A percentile compares a stretch with the other conserved stretches of the same genome.
Evolutionary conservation across 169 alveolate genomes (phyloP).

Genomic region (Cryptosporidium sp.): DNA sequence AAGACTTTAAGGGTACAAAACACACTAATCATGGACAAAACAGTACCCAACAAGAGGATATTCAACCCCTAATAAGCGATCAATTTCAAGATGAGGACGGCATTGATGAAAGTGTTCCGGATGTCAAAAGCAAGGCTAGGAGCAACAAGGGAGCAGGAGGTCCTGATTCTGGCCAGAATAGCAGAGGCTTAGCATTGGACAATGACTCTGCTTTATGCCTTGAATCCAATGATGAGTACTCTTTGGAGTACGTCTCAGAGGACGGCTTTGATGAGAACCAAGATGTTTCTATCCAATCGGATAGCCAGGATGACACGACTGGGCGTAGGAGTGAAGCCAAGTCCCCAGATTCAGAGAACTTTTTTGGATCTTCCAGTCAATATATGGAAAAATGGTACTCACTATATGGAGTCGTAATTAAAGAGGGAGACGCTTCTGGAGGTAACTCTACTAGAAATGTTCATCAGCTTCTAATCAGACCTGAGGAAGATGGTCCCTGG

Average conservation of each 20-base stretch:
- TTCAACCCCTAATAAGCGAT: not conserved
- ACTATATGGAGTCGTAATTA: constrained; percentile 82
- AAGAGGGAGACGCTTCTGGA: constrained; percentile 84
- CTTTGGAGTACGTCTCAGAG: constrained; percentile 48
- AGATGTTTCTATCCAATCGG: constrained; percentile 16
- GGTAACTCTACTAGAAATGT: constrained; percentile 60
- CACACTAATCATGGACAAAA: not conserved
- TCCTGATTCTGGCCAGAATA: not conserved
- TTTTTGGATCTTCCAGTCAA: constrained; percentile 46
- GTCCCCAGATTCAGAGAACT: constrained; percentile 12
- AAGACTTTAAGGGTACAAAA: not conserved
- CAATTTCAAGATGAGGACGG: not conserved
- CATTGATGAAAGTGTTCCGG: not conserved
- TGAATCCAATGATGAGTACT: constrained; percentile 52
- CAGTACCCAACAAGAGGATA: not conserved
- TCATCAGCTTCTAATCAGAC: constrained; percentile 86
- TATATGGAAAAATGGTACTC: constrained; percentile 86
- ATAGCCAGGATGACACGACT: constrained; percentile 5
- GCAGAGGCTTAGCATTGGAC: not conserved
- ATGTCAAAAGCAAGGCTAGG: not conserved
- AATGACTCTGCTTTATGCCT: not conserved
- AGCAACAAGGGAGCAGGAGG: constrained; percentile 8
- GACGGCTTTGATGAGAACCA: constrained; percentile 51
- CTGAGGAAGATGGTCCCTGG: constrained; percentile 93
- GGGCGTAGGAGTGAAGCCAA: not conserved